Base-by-base conservation (phyloP, 1,284 basidiomycete genomes). In the Sanghuangporus sanghuang region DNA sequence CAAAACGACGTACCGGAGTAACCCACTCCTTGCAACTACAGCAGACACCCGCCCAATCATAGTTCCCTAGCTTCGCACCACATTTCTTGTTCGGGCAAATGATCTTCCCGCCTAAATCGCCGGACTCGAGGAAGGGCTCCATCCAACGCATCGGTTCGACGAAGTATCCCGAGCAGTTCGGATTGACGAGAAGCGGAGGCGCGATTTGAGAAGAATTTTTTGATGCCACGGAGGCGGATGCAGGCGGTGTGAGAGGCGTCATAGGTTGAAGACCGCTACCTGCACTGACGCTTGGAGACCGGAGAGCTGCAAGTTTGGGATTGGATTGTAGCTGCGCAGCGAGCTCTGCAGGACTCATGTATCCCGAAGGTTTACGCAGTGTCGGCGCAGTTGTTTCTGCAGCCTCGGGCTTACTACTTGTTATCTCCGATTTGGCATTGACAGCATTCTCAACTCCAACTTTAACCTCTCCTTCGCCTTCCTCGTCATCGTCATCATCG, bases 121-220 rank as follows among this genome's bases (percentile, higher is more conserved):
- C 96, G 11, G 77, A 75, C 48, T 85, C 81, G 7, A 98, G 79
- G 68, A 88, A 83, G 2, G 86, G 81, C 62, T 93, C 86, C 96
- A 99, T 99, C 96, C 96, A 99, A 69, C 89, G 90, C 83, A 97
- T 89, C 46, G 96, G 95, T 74, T 99, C 96, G 57, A 98, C 86
- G 74, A 98, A 98, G 76, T 98, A 98, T 6, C 94, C 93, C 1
- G 94, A 96, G 75, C 95, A 98, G 70, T 89, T 87, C 3, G 86
- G 77, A 73, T 90, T 91, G 55, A 79, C 78, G 53, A 93, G 75
- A 62, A 92, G 90, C 4, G 91, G 90, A 2, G 85, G 81, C 61
- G 69, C 56, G 35, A 69, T 64, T 23, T 23, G 32, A 23, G 66
- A 23, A 67, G 54, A 67, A 8, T 11, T 36, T 32, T 54, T 54